Evolutionary conservation across 352 stramenopile genomes (phyloP), one percentile per base, ranked within the genome.

Genomic region (Pythium aristosporum): DNA sequence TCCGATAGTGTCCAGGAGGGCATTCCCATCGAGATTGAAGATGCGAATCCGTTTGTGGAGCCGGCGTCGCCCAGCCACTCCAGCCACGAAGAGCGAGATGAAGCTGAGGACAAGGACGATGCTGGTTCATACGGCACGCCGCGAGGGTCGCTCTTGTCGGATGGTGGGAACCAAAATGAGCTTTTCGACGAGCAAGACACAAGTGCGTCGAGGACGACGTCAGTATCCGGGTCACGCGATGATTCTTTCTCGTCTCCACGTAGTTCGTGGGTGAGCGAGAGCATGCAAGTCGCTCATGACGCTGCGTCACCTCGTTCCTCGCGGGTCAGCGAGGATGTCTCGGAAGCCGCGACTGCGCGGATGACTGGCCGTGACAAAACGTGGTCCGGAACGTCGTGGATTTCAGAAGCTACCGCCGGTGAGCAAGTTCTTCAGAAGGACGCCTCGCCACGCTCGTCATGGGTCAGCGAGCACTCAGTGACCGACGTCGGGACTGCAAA

Each of bases 181-280:
- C 49, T 55, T 20, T 49, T 66, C 16, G 59, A 42, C 2, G 18
- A 21, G n/a, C 30, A 66, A 3, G 6, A 23, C 5, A 39, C 10
- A 0, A 44, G 12, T n/a, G 28, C 39, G 15, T 50, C 51, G 10
- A 36, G 44, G 10, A 16, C 13, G 13, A 20, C 39, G 13, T 9
- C 11, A 20, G 39, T 20, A 46, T 46, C 39, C 15, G n/a, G 11
- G 8, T 13, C 8, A 2, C 46, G 36, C 5, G 34, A 63, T 4
- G 5, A 39, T 4, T 54, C 44, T 5, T 30, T 30, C 5, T 59
- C 54, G 8, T 39, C 34, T 39, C 43, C 63, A 52, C 39, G 56
- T 20, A 65, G 43, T 3, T 67, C 57, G 25, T 67, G 65, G 65
- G 51, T 71, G 10, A 66, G 57, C 41, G 65, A 71, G 25, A 21